Evolutionary conservation across 2,329 filamentous ascomycete species (phyloP).

Genomic region (Lojkania enalia): DNA sequence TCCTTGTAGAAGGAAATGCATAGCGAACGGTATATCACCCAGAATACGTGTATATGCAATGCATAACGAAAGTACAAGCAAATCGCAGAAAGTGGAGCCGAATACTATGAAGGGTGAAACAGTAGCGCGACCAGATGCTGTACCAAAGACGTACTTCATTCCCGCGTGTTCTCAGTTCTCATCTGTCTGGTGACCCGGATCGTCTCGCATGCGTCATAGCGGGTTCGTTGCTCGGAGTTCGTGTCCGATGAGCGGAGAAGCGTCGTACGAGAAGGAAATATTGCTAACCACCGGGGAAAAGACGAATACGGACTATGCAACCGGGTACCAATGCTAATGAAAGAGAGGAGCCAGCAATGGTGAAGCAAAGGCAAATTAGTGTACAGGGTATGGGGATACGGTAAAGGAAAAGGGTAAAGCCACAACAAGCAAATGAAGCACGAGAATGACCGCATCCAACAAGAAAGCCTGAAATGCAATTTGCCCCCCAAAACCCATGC

Average conservation of each 20-base stretch:
- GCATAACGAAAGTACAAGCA: constrained; percentile 10
- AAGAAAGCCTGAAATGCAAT: background rate
- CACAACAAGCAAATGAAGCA: constrained; percentile 3
- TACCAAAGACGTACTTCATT: constrained; percentile 15
- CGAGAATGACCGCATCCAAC: background rate
- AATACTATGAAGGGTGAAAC: constrained; percentile 17
- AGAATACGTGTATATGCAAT: constrained; percentile 26
- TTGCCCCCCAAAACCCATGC: background rate
- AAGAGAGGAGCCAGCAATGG: constrained; percentile 13
- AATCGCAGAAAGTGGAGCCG: constrained; percentile 2
- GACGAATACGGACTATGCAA: background rate
- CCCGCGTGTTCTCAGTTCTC: constrained; percentile 19
- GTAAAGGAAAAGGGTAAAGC: constrained; percentile 7
- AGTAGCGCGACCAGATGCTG: constrained; percentile 12
- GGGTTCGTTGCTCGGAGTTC: constrained; percentile 19
- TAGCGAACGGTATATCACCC: constrained; percentile 23
- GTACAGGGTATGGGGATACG: constrained; percentile 32
- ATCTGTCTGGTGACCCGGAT: constrained; percentile 15
- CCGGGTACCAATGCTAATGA: background rate
- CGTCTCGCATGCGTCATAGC: constrained; percentile 30
- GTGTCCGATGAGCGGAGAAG: constrained; percentile 13
- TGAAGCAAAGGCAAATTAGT: constrained; percentile 23
- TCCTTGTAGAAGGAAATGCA: background rate
- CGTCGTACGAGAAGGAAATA: constrained; percentile 1
- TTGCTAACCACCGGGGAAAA: constrained; percentile 1